Base-by-base conservation (phyloP, 805 yeast genomes). In the Candida andamanensis region DNA sequence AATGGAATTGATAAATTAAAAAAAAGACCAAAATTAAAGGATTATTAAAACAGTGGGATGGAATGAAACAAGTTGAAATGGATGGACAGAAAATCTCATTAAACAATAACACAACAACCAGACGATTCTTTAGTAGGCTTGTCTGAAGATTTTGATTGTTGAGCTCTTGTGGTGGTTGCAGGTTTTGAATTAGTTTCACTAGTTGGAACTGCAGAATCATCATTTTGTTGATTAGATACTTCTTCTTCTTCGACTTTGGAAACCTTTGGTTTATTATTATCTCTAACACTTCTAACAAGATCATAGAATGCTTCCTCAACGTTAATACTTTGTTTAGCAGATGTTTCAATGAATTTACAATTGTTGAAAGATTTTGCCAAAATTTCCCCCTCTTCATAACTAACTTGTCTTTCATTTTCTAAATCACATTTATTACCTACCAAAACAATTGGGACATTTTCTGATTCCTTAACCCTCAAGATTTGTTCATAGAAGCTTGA, bases 271-370 rank as follows among this genome's bases (percentile, higher is more conserved):
- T 29, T 22, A 28, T 36, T 37, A 13, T 43, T 45, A 26, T 49
- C 56, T 41, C 59, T 70, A 33, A 80, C 75, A 26, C 67, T 64
- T 44, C 86, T 69, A 11, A 80, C 84, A 42, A 82, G 54, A 23
- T 76, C 79, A 50, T 71, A 78, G 56, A 85, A 85, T 3, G 89
- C 82, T 47, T 80, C 86, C 52, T 85, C 94, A 27, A 92, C 97
- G 48, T 92, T 89, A 44, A 81, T 72, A 38, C 95, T 80, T 48
- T 82, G 85, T 58, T 92, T 92, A 15, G 97, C 97, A 24, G 90
- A 78, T 2, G 97, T 85, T 60, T 92, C 98, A 46, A 89, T 71
- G 54, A 89, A 92, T 40, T 81, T 77, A 45, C 83, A 74, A 39
- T 72, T 68, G 14, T 34, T 29, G 50, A 85, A 74, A 42, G 74